phyloP scores from a whole-genome alignment of 768 basidiomycete species.

The Coprinopsis sp. region DNA sequence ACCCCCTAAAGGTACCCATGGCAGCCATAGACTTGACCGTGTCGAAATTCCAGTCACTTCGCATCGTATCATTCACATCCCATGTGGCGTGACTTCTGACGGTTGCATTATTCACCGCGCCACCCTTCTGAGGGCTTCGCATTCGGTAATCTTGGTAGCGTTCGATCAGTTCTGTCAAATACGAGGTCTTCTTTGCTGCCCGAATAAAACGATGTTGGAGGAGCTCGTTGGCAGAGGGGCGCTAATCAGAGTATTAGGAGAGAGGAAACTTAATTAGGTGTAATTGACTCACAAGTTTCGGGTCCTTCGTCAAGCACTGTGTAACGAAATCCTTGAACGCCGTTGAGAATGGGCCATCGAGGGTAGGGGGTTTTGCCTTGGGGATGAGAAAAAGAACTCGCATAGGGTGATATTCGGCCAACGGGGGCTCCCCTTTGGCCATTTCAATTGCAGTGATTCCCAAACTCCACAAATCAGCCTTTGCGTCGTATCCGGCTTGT shows the following conservation, averaged over 20 bases:
- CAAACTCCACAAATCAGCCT: conserved; percentile 97
- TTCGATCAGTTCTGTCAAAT: conserved; percentile 84
- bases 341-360: conserved; percentile 81
- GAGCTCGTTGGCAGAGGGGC: conserved; percentile 87
- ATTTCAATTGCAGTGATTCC: conserved; percentile 98
- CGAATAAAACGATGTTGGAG: conserved; percentile 92
- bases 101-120: conserved; percentile 52
- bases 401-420: conserved; percentile 98
- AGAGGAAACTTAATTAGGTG: not conserved
- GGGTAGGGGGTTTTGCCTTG: conserved; percentile 86
- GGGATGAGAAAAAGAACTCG: conserved; percentile 96
- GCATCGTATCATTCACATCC: conserved; percentile 72
- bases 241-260: conserved; percentile 37
- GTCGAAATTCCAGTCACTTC: conserved; percentile 96
- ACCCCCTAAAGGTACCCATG: conserved; percentile 74
- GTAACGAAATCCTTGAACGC: conserved; percentile 93
- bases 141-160: conserved; percentile 75
- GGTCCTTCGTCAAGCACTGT: conserved; percentile 90
- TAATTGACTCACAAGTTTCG: conserved; percentile 52
- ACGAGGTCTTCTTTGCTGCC: conserved; percentile 74
- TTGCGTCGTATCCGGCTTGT: conserved; percentile 92
- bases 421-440: conserved; percentile 94
- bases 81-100: conserved; percentile 56
- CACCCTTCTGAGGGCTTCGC: conserved; percentile 55
- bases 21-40: conserved; percentile 68